Evolutionary conservation across 169 alveolate genomes (phyloP).

Genomic region (Cryptosporidium felis): DNA sequence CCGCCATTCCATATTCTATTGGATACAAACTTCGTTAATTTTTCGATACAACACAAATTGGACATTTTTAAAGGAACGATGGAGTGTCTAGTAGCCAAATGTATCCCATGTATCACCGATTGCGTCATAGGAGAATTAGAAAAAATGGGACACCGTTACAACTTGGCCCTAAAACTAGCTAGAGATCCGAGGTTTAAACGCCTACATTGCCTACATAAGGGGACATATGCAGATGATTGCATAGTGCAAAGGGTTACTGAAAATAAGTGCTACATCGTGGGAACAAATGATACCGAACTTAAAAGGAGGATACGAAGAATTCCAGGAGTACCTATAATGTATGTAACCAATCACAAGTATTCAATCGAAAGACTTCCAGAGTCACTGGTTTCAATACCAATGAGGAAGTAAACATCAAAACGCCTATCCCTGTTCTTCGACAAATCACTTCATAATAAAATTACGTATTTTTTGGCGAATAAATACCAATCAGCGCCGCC

Average conservation of each 20-base stretch:
- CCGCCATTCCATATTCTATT: conserved; percentile 97
- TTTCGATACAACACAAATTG: conserved; percentile 96
- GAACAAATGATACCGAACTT: conserved; percentile 98
- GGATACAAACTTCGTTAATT: conserved; percentile 99
- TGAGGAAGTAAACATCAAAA: too few relatives aligned
- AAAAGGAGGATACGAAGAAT: conserved; percentile 95
- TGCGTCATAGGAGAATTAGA: conserved; percentile 99
- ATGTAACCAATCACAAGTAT: conserved; percentile 93
- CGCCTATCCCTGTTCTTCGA: too few relatives aligned
- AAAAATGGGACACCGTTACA: conserved; percentile 96
- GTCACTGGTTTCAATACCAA: conserved; percentile 59
- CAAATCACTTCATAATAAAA: too few relatives aligned
- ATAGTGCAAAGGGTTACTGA: conserved; percentile 94
- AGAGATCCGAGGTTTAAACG: conserved; percentile 96
- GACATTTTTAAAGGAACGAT: conserved; percentile 94
- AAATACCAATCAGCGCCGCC: not conserved
- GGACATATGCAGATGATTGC: conserved; percentile 99
- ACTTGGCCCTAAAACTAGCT: conserved; percentile 95
- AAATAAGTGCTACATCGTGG: conserved; percentile 96
- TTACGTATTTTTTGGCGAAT: conserved; percentile 27
- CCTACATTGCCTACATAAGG: conserved; percentile 95
- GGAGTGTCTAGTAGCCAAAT: conserved; percentile 96
- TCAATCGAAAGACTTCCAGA: conserved; percentile 96
- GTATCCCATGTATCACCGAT: conserved; percentile 96
- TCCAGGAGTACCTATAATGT: conserved; percentile 99